A percentile compares a stretch with the other conserved stretches of the same genome.
Evolutionary conservation across 345 rosid species (phyloP).

Genomic region (Angophora floribunda): DNA sequence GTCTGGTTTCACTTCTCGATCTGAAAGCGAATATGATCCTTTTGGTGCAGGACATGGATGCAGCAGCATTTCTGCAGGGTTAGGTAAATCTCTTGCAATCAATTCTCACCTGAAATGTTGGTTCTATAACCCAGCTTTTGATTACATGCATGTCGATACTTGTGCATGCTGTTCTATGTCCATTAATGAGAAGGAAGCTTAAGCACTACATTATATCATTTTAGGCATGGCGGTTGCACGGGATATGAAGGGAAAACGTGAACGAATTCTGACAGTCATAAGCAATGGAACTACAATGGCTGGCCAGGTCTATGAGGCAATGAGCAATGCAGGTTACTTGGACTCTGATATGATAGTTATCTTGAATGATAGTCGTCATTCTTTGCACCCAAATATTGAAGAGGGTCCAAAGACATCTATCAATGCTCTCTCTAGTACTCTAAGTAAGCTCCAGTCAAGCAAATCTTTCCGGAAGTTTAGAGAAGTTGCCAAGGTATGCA

Average conservation of each 20-base stretch:
- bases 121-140: not conserved
- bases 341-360: conserved; percentile 87
- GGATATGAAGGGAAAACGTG: conserved; percentile 81
- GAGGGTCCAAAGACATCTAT: conserved; percentile 71
- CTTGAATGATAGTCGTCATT: conserved; percentile 75
- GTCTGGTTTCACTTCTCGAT: conserved; percentile 52
- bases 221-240: conserved; percentile 89
- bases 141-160: not conserved
- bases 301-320: conserved; percentile 94
- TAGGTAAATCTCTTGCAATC: conserved; percentile 38
- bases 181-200: not conserved
- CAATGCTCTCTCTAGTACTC: conserved; percentile 65
- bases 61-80: conserved; percentile 88
- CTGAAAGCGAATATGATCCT: conserved; percentile 81
- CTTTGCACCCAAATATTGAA: conserved; percentile 65
- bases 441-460: conserved; percentile 88
- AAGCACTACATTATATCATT: not conserved
- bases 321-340: conserved; percentile 92
- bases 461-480: conserved; percentile 72
- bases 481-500: conserved; percentile 74
- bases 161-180: not conserved
- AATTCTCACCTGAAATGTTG: not conserved
- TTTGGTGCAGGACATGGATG: conserved; percentile 91
- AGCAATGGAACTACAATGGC: conserved; percentile 77
- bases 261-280: conserved; percentile 63